Evolutionary conservation across 1,284 basidiomycete genomes (phyloP), one percentile per base, ranked within the genome.

Genomic region (Bondarzewia mesenterica): DNA sequence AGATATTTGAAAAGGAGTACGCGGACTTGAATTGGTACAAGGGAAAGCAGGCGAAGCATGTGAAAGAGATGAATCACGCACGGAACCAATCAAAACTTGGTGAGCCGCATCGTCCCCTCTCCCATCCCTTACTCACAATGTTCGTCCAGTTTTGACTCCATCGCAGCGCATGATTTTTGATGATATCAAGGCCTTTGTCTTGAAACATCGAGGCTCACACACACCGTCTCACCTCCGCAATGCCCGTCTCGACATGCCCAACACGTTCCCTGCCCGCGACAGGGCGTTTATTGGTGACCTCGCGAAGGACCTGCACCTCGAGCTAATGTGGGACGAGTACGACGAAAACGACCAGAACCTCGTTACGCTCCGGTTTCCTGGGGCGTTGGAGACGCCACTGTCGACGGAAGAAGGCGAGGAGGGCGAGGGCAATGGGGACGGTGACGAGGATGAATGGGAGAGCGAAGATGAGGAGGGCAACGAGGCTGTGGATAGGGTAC

Each of bases 1-100:
- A 94, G 52, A 75, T 90, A 6, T 98, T 96, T 54, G 85, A 95
- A 72, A 85, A 84, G 66, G 92, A 96, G 61, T 89, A 88, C 57
- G 80, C 85, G 7, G 94, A 97, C 63, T 58, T 82, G 54, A 90
- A 85, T 58, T 94, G 92, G 88, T 87, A 85, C 63, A 92, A 90
- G 67, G 90, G 91, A 12, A 93, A 93, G 66, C 91, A 92, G 60
- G 68, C 71, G 29, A 89, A 85, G 61, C 77, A 85, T 58, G 70
- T 80, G 38, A 77, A 80, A 52, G 75, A 78, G 58, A 70, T 76
- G 65, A 80, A 82, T 54, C 57, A 63, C 47, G 75, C 67, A 7
- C 64, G 68, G 52, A 78, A 72, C 57, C 70, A 71, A 46, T 63
- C 71, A 12, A 70, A 73, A 44, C 63, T 83, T 35, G 73, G 82